A percentile compares a stretch with the other conserved stretches of the same genome.
Conservation (phyloP, 1,139 yeast species). For the Entelexis paramagnoliae region DNA sequence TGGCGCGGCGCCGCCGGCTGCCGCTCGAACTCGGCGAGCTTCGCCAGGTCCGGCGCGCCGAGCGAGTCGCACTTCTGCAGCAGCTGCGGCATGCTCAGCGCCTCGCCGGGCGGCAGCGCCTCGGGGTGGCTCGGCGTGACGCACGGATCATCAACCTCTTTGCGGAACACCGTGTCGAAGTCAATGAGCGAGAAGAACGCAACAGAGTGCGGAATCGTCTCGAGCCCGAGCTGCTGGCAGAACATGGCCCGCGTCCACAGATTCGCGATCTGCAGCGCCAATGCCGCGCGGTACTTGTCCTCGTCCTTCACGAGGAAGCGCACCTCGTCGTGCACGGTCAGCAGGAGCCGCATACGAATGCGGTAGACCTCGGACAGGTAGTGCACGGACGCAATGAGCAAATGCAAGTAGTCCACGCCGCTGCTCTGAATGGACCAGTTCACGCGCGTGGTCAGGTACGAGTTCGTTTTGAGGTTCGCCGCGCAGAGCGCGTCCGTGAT, state of each 20-base stretch:
- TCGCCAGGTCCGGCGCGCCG: constrained; percentile 13
- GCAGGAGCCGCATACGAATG: constrained; percentile 66
- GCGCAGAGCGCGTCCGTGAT: constrained; percentile 75
- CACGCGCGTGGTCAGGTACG: constrained; percentile 78
- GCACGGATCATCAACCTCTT: constrained; percentile 82
- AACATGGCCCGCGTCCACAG: constrained; percentile 96
- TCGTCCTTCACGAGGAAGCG: constrained; percentile 66
- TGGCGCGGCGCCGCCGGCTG: constrained; percentile 20
- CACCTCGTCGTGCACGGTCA: constrained; percentile 94
- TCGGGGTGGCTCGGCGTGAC: constrained; percentile 76
- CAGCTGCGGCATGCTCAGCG: constrained; percentile 49
- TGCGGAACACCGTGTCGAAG: constrained; percentile 74
- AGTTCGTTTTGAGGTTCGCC: constrained; percentile 48
- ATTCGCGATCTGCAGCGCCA: constrained; percentile 79
- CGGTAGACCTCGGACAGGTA: constrained; percentile 55
- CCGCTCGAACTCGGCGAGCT: constrained; percentile 8
- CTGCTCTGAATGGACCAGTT: constrained; percentile 98
- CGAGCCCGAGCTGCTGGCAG: constrained; percentile 82
- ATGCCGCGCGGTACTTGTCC: constrained; percentile 64
- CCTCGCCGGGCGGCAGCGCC: constrained; percentile 71
- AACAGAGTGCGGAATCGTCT: constrained; percentile 84
- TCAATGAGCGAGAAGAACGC: constrained; percentile 95
- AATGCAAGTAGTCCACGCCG: constrained; percentile 90
- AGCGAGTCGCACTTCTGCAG: constrained; percentile 32
- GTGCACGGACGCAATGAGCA: constrained; percentile 79